Evolutionary conservation across 1,284 basidiomycete species (phyloP).

Genomic region (Phaffia rhodozyma): DNA sequence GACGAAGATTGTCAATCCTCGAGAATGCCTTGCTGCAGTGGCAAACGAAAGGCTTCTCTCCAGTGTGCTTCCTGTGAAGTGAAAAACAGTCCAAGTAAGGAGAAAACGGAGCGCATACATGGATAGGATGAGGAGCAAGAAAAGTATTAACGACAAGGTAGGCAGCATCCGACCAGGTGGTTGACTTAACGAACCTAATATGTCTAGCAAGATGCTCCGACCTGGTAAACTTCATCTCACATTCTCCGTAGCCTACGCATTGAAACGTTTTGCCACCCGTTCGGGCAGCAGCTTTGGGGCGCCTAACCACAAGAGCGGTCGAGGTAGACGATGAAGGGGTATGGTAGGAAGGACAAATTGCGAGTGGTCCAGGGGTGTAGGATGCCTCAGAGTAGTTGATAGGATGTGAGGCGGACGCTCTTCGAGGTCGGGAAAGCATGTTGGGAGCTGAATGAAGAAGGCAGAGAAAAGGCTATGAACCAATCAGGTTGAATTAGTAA

Average conservation of each 20-base stretch:
- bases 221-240: constrained; percentile 89
- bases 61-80: constrained; percentile 75
- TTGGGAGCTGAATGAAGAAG: too few species aligned
- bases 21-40: constrained; percentile 94
- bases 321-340: background rate
- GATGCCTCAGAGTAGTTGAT: too few species aligned
- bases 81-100: too few species aligned
- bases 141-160: background rate
- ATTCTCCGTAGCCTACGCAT: constrained; percentile 87
- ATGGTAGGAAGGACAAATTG: background rate
- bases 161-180: background rate
- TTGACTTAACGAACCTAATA: constrained; percentile 52
- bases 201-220: constrained; percentile 92
- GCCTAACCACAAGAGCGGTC: background rate
- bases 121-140: constrained; percentile 1
- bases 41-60: constrained; percentile 87
- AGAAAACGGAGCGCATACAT: background rate
- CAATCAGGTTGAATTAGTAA: too few species aligned
- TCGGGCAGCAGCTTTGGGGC: background rate
- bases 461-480: too few species aligned
- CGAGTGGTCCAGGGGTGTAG: too few species aligned
- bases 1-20: constrained; percentile 87
- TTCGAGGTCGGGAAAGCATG: too few species aligned
- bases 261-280: constrained; percentile 57
- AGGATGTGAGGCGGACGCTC: too few species aligned